Conservation (phyloP, 345 rosid species). For the Streptanthus diversifolius region DNA sequence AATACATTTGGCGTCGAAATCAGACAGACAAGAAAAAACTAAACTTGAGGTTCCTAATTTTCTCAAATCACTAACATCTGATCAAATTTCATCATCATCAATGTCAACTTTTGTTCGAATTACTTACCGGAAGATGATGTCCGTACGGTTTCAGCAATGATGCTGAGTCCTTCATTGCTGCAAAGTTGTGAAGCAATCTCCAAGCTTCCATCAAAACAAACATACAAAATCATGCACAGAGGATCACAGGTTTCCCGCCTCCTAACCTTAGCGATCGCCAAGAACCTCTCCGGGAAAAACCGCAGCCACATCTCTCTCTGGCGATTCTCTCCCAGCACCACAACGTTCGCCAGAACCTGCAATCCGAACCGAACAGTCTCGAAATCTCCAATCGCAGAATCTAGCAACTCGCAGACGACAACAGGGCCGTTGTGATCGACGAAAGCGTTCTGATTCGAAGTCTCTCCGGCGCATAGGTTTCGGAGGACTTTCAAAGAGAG, state of each 20-base stretch:
- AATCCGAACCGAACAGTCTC: slow-evolving; percentile 48
- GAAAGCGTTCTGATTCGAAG: slow-evolving; percentile 52
- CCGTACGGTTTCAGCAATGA: slow-evolving; percentile 45
- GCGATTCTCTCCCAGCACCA: slow-evolving; percentile 56
- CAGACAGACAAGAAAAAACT: too few species aligned
- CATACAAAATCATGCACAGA: slow-evolving; percentile 60
- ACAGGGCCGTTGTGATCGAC: slow-evolving; percentile 44
- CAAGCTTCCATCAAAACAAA: slow-evolving; percentile 56
- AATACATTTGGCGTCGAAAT: not conserved
- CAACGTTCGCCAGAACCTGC: slow-evolving; percentile 71
- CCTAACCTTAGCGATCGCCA: slow-evolving; percentile 39
- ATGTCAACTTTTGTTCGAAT: not conserved
- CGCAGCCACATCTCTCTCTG: slow-evolving; percentile 55
- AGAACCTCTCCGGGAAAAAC: slow-evolving; percentile 51
- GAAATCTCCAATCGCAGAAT: slow-evolving; percentile 26
- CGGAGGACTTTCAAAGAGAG: slow-evolving; percentile 60
- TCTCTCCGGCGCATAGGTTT: slow-evolving; percentile 74
- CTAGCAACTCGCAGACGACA: slow-evolving; percentile 33
- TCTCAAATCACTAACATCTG: too few species aligned
- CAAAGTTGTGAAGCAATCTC: slow-evolving; percentile 42
- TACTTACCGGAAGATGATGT: slow-evolving; percentile 53
- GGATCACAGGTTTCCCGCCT: slow-evolving; percentile 66
- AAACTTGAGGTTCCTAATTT: not conserved
- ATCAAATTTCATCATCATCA: too few species aligned
- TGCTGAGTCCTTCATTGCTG: slow-evolving; percentile 42